Percentiles rank a stretch among this genome's conserved stretches.
Conservation (phyloP, 768 basidiomycete species). For the Tulasnella sp. region DNA sequence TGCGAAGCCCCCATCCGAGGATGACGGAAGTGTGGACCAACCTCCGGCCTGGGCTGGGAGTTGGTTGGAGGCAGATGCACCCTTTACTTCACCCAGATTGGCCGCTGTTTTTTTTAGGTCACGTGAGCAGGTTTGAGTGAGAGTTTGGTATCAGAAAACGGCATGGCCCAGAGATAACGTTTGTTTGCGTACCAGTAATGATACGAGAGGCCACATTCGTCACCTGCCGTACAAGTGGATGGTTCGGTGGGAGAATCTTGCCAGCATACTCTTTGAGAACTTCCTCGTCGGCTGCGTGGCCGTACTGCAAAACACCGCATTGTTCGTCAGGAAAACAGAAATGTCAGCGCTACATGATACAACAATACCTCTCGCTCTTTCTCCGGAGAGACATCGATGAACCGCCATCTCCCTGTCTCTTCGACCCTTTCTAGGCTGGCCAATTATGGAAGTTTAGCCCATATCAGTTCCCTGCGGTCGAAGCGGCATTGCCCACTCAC, state of each 20-base stretch:
- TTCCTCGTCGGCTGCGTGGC: constrained; percentile 35
- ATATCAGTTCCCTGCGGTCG: background rate
- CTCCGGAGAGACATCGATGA: constrained; percentile 65
- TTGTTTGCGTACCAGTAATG: constrained; percentile 36
- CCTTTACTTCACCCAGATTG: constrained; percentile 57
- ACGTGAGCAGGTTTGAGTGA: background rate
- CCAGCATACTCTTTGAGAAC: constrained; percentile 46
- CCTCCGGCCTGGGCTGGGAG: background rate
- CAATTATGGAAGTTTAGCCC: background rate
- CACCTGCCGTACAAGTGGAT: constrained; percentile 61
- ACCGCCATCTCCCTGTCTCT: constrained; percentile 80
- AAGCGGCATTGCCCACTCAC: background rate
- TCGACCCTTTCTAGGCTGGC: constrained; percentile 72
- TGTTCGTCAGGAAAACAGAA: background rate
- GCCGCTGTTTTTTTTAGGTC: constrained; percentile 36
- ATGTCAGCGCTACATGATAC: background rate
- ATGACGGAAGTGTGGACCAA: background rate
- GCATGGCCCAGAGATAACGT: too few species aligned
- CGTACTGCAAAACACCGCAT: constrained; percentile 34
- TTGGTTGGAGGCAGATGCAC: constrained; percentile 14
- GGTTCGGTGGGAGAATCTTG: constrained; percentile 54
- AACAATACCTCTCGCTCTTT: constrained; percentile 46
- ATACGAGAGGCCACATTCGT: constrained; percentile 59
- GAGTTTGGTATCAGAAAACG: background rate
- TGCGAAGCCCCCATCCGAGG: background rate